Percentiles rank a stretch among this genome's conserved stretches.
These are phyloP conservation scores for Amphibolis antarctica DNA, from an alignment of 106 monocot genomes.

Conservation along the genomic window DNA sequence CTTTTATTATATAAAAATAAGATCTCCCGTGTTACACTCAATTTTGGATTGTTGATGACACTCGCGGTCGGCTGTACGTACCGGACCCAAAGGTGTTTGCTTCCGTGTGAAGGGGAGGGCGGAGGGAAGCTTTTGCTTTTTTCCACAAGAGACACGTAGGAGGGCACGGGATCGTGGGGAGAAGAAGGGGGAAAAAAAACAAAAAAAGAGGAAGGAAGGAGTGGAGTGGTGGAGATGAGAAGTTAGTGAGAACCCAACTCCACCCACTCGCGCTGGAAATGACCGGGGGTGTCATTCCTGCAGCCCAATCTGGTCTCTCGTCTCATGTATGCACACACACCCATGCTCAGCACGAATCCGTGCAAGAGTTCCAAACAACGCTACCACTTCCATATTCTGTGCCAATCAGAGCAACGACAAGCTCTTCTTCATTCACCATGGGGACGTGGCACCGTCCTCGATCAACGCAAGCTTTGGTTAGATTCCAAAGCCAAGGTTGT, in stretches of 20 bases:
- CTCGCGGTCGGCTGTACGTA: too few relatives aligned
- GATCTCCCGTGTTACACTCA: too few relatives aligned
- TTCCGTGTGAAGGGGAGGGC: background rate
- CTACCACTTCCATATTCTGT: too few relatives aligned
- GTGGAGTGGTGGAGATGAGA: background rate
- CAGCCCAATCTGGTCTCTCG: background rate
- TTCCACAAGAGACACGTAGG: background rate
- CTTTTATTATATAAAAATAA: too few relatives aligned
- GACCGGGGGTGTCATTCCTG: background rate
- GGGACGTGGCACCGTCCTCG: too few relatives aligned
- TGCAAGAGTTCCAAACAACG: background rate
- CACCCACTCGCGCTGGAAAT: background rate
- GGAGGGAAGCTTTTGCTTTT: constrained; percentile 7
- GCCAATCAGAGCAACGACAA: too few relatives aligned
- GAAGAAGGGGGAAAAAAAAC: too few relatives aligned
- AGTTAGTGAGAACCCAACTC: background rate
- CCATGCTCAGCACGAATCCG: background rate
- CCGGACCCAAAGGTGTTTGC: too few relatives aligned
- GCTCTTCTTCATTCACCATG: too few relatives aligned
- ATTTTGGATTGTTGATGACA: too few relatives aligned
- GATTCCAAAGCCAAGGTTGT: background rate
- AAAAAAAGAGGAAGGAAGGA: constrained; percentile 3
- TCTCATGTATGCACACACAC: background rate
- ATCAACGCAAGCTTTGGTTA: background rate
- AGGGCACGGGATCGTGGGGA: background rate